These are phyloP conservation scores for Teratosphaeria nubilosa DNA, from an alignment of 2,329 filamentous ascomycete species.

Conservation along the genomic window DNA sequence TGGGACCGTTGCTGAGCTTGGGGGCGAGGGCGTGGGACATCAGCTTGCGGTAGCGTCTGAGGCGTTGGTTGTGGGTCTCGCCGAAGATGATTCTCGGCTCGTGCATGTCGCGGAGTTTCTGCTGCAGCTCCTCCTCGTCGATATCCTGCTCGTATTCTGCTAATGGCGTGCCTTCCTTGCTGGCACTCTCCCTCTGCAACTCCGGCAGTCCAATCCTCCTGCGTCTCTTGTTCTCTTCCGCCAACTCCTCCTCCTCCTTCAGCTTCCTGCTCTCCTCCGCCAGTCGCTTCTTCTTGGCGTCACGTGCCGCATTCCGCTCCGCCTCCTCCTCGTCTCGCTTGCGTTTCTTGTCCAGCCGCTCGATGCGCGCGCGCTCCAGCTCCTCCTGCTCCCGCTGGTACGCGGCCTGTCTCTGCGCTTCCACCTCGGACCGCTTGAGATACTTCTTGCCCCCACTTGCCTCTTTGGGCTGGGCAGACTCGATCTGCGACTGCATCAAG, in stretches of 20 bases:
- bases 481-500: slow-evolving; percentile 86
- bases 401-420: slow-evolving; percentile 67
- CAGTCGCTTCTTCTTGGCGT: slow-evolving; percentile 71
- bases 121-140: slow-evolving; percentile 57
- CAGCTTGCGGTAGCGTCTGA: slow-evolving; percentile 62
- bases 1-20: slow-evolving; percentile 59
- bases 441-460: slow-evolving; percentile 55
- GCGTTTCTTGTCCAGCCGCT: slow-evolving; percentile 66
- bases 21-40: slow-evolving; percentile 32
- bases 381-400: slow-evolving; percentile 75
- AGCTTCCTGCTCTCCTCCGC: slow-evolving; percentile 67
- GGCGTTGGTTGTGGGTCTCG: slow-evolving; percentile 59
- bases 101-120: slow-evolving; percentile 58
- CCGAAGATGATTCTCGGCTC: slow-evolving; percentile 73
- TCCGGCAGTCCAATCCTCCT: slow-evolving; percentile 75
- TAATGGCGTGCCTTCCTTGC: slow-evolving; percentile 17
- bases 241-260: slow-evolving; percentile 62
- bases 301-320: slow-evolving; percentile 55
- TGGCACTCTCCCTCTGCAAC: slow-evolving; percentile 42
- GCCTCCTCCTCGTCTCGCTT: slow-evolving; percentile 81
- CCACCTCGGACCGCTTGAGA: slow-evolving; percentile 72
- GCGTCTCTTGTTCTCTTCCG: slow-evolving; percentile 61
- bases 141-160: slow-evolving; percentile 49
- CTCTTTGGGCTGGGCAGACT: slow-evolving; percentile 42
- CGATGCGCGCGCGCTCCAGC: slow-evolving; percentile 59